phyloP scores from a whole-genome alignment of 2,329 filamentous ascomycete species.

The Neofusicoccum sp. region DNA sequence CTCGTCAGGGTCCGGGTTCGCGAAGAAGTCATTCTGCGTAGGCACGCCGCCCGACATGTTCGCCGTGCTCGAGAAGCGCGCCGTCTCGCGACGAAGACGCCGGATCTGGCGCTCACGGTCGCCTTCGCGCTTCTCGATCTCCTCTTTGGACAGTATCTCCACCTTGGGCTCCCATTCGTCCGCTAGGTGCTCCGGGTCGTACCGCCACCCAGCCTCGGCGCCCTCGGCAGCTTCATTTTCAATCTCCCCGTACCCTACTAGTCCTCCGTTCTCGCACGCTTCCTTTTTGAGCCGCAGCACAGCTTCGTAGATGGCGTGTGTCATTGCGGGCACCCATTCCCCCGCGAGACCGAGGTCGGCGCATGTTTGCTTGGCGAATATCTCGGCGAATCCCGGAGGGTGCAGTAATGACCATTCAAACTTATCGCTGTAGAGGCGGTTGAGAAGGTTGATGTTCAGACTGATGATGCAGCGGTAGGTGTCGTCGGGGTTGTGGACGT shows the following conservation, averaged over 20 bases:
- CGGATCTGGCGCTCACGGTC: slow-evolving; percentile 90
- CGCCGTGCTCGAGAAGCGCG: slow-evolving; percentile 82
- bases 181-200: slow-evolving; percentile 84
- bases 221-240: slow-evolving; percentile 83
- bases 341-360: slow-evolving; percentile 84
- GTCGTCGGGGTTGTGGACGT: slow-evolving; percentile 84
- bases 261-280: slow-evolving; percentile 84
- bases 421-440: slow-evolving; percentile 90
- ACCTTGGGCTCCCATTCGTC: slow-evolving; percentile 53
- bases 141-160: slow-evolving; percentile 76
- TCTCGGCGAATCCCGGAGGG: slow-evolving; percentile 85
- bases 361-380: slow-evolving; percentile 89
- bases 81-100: slow-evolving; percentile 83
- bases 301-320: slow-evolving; percentile 95
- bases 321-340: slow-evolving; percentile 92
- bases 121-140: slow-evolving; percentile 95
- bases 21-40: slow-evolving; percentile 58
- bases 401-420: slow-evolving; percentile 97
- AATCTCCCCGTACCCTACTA: slow-evolving; percentile 73
- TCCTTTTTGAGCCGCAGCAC: slow-evolving; percentile 93
- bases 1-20: slow-evolving; percentile 62
- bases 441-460: slow-evolving; percentile 86
- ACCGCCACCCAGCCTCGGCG: slow-evolving; percentile 90
- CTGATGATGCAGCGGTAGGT: slow-evolving; percentile 91
- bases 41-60: slow-evolving; percentile 78